Evolutionary conservation across 345 rosid genomes (phyloP).

Genomic region (Pistacia vera): DNA sequence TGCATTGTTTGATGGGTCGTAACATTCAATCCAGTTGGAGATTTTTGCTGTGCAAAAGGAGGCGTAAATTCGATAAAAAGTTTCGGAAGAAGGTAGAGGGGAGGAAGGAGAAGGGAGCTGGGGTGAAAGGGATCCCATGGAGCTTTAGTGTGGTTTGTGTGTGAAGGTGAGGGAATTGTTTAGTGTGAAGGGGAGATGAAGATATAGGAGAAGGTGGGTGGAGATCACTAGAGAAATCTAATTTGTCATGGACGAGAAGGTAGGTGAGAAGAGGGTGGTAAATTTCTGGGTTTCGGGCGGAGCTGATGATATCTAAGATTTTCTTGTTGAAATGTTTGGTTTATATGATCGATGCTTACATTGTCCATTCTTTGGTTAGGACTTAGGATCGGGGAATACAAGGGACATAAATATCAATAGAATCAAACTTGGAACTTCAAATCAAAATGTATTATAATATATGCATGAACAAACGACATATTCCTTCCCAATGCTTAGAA

Average conservation of each 20-base stretch:
- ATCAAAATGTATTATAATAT: too few relatives aligned
- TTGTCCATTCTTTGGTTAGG: not conserved
- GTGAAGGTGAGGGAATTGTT: slow-evolving; percentile 14
- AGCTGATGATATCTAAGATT: slow-evolving; percentile 14
- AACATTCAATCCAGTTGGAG: slow-evolving; percentile 53
- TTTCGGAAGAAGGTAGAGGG: not conserved
- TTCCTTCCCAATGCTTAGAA: too few relatives aligned
- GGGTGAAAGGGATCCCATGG: slow-evolving; percentile 36
- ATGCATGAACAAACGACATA: not conserved
- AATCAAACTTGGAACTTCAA: not conserved
- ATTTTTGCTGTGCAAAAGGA: slow-evolving; percentile 32
- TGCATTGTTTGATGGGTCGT: slow-evolving; percentile 32
- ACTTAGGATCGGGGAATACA: not conserved
- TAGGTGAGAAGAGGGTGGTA: not conserved
- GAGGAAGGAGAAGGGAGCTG: not conserved
- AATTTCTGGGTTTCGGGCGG: not conserved
- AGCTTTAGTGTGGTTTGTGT: not conserved
- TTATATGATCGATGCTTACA: not conserved
- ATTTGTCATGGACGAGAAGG: slow-evolving; percentile 16
- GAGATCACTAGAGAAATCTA: not conserved
- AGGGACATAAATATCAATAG: not conserved
- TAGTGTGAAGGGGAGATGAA: slow-evolving; percentile 1
- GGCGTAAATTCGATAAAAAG: slow-evolving; percentile 32
- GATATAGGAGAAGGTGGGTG: slow-evolving; percentile 7
- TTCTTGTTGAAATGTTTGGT: slow-evolving; percentile 22